Percentiles rank a stretch among this genome's conserved stretches.
Conservation (phyloP, 352 stramenopile species). For the Phytopythium aichiense region DNA sequence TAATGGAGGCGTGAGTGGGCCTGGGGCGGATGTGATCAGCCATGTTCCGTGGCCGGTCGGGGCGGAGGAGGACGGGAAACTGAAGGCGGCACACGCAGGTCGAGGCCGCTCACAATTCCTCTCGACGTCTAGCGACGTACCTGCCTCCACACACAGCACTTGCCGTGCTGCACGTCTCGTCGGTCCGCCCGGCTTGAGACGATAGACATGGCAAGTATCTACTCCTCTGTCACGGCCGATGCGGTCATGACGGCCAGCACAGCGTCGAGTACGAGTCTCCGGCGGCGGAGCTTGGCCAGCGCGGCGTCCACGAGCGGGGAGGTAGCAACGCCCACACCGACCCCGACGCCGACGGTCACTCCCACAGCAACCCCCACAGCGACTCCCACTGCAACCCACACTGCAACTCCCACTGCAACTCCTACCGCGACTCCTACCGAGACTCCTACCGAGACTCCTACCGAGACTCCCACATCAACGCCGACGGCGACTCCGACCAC, state of each 20-base stretch:
- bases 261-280: constrained; percentile 1
- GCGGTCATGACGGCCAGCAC: neutral
- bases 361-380: neutral
- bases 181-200: neutral
- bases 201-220: constrained; percentile 8
- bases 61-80: neutral
- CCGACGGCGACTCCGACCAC: constrained; percentile 9
- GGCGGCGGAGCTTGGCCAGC: constrained; percentile 1
- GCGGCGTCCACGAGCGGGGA: neutral
- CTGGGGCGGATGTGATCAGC: neutral
- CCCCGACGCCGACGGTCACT: neutral
- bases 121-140: constrained; percentile 45
- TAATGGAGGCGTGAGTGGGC: neutral
- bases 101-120: constrained; percentile 17
- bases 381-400: neutral
- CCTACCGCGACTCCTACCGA: constrained; percentile 12
- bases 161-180: constrained; percentile 3
- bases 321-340: neutral
- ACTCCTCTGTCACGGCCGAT: neutral
- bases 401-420: constrained; percentile 12
- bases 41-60: neutral
- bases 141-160: constrained; percentile 8
- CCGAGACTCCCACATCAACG: constrained; percentile 7
- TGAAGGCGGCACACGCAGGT: neutral
- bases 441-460: neutral